Conservation (phyloP, 768 basidiomycete species). For the Termitomyces sp. region DNA sequence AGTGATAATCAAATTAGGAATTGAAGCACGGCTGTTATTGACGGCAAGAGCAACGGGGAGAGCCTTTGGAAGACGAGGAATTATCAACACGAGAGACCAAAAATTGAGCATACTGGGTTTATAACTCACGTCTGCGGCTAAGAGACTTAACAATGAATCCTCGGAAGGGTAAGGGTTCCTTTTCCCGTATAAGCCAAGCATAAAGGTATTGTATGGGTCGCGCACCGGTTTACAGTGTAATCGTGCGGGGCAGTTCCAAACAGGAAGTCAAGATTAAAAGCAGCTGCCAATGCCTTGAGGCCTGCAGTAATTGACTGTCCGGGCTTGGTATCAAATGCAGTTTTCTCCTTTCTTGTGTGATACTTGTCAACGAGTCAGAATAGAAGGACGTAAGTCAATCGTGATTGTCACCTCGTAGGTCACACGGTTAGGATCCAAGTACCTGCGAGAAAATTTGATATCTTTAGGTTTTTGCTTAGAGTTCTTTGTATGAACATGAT, state of each 20-base stretch:
- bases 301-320: conserved; percentile 53
- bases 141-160: conserved; percentile 53
- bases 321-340: conserved; percentile 54
- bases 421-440: conserved; percentile 75
- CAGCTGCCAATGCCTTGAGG: conserved; percentile 45
- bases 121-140: conserved; percentile 38
- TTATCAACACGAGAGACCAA: neutral
- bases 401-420: conserved; percentile 52
- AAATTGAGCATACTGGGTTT: neutral
- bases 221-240: conserved; percentile 61
- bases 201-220: neutral
- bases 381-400: neutral
- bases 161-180: conserved; percentile 63
- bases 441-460: conserved; percentile 63
- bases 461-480: conserved; percentile 30
- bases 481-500: neutral
- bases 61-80: conserved; percentile 26
- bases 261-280: conserved; percentile 56
- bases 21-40: conserved; percentile 57
- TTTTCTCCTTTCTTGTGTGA: conserved; percentile 49
- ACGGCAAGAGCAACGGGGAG: conserved; percentile 50
- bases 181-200: neutral
- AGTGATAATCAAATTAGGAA: conserved; percentile 59
- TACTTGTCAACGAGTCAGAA: conserved; percentile 24
- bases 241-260: conserved; percentile 78